These are phyloP conservation scores for Aspergillus sp. DNA, from an alignment of 2,329 filamentous ascomycete genomes.

Conservation along the genomic window DNA sequence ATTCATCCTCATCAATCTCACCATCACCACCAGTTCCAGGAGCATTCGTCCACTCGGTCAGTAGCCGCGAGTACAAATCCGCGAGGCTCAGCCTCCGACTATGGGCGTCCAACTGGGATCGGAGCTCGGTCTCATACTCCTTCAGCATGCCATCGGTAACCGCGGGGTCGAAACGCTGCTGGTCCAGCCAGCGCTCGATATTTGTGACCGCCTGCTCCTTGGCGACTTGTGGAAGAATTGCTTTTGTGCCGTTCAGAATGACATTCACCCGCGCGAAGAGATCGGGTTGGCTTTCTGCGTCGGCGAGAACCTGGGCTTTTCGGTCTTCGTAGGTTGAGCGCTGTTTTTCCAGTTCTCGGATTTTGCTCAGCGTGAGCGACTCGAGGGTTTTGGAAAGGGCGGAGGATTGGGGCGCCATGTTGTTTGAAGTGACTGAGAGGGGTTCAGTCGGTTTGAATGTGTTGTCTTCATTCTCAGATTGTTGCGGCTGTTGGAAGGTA, in stretches of 20 bases:
- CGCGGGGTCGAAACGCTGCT: constrained; percentile 39
- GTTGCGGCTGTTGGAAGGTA: background rate
- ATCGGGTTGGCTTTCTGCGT: constrained; percentile 6
- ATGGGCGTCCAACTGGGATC: constrained; percentile 33
- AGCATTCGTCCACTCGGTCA: constrained; percentile 42
- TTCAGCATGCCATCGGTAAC: constrained; percentile 33
- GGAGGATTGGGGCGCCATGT: constrained; percentile 8
- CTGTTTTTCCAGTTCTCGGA: constrained; percentile 27
- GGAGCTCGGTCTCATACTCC: constrained; percentile 33
- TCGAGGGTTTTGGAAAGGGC: constrained; percentile 19
- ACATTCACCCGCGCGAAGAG: constrained; percentile 1
- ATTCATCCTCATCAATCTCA: constrained; percentile 19
- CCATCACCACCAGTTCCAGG: background rate
- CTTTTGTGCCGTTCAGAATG: constrained; percentile 14
- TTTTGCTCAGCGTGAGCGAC: constrained; percentile 25
- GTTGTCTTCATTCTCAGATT: background rate
- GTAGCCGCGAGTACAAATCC: constrained; percentile 33
- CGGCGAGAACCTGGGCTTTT: constrained; percentile 17
- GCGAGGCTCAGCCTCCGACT: constrained; percentile 35
- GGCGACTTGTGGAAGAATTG: constrained; percentile 14
- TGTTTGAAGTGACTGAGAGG: background rate
- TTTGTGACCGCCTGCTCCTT: constrained; percentile 23
- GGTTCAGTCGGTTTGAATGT: background rate
- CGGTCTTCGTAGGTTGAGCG: constrained; percentile 16
- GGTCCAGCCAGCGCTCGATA: constrained; percentile 36